These are phyloP conservation scores for Podila epigama DNA, from an alignment of 192 early-diverging fungal genomes.

Conservation along the genomic window DNA sequence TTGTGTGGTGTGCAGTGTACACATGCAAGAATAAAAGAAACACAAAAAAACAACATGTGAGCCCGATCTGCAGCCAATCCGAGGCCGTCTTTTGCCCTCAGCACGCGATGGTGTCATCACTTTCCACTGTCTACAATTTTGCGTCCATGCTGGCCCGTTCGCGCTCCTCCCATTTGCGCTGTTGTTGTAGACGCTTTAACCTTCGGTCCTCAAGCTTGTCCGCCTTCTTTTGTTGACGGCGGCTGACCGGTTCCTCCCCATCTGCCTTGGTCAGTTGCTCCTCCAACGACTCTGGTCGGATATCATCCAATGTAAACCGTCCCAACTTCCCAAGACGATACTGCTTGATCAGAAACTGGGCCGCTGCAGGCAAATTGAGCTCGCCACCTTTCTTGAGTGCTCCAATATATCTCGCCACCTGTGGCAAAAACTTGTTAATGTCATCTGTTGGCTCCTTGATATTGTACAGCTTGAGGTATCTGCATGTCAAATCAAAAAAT, in stretches of 20 bases:
- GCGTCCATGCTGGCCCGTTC: neutral
- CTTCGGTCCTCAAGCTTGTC: conserved; percentile 55
- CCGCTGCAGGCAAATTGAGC: conserved; percentile 69
- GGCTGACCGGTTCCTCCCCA: conserved; percentile 24
- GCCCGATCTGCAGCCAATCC: no score
- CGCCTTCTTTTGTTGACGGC: conserved; percentile 57
- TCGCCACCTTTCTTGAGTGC: conserved; percentile 72
- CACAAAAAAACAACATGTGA: neutral
- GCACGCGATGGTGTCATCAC: no score
- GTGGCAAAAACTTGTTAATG: conserved; percentile 66
- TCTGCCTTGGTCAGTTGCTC: conserved; percentile 54
- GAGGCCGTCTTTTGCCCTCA: no score
- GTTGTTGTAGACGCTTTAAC: conserved; percentile 19
- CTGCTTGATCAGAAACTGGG: conserved; percentile 74
- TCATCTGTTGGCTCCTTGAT: conserved; percentile 75
- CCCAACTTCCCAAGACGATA: conserved; percentile 90
- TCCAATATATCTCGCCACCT: conserved; percentile 72
- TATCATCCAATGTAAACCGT: conserved; percentile 82
- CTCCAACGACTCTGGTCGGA: conserved; percentile 59
- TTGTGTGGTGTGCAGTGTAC: no score
- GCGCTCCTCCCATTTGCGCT: conserved; percentile 24
- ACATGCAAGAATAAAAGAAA: neutral
- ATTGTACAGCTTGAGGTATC: conserved; percentile 62
- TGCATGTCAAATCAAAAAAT: no score
- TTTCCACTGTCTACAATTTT: neutral